These are phyloP conservation scores for Pachysandra terminalis DNA, from an alignment of 164 flowering plant genomes.

Conservation along the genomic window DNA sequence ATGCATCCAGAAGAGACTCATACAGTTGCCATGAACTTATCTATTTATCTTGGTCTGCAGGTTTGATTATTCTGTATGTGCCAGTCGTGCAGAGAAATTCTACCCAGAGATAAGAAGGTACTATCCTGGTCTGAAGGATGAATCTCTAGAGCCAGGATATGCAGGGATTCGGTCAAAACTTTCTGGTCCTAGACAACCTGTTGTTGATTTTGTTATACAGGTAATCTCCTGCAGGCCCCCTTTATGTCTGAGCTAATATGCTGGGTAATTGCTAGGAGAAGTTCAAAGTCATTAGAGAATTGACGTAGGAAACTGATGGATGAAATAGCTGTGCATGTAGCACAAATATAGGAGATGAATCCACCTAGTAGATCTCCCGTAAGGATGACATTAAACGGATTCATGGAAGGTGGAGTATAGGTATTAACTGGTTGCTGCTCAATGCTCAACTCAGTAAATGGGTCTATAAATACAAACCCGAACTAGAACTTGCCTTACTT, in stretches of 20 bases:
- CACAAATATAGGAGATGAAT: no score
- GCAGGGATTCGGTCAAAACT: constrained; percentile 89
- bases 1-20: not conserved
- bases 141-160: constrained; percentile 75
- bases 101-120: constrained; percentile 80
- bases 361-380: no score
- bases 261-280: not conserved
- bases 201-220: constrained; percentile 85
- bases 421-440: no score
- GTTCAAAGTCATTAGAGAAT: no score
- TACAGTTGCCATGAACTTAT: not conserved
- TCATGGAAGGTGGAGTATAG: no score
- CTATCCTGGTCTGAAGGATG: constrained; percentile 72
- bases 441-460: no score
- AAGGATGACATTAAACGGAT: no score
- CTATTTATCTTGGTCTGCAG: constrained; percentile 25
- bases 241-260: not conserved
- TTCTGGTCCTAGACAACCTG: constrained; percentile 61
- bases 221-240: constrained; percentile 23
- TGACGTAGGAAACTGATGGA: no score
- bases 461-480: no score
- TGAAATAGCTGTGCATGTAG: no score
- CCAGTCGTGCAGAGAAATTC: constrained; percentile 47
- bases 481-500: no score
- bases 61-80: constrained; percentile 72